phyloP scores from a whole-genome alignment of 225 moss, liverwort and hornwort species.

The Pleurozium schreberi region DNA sequence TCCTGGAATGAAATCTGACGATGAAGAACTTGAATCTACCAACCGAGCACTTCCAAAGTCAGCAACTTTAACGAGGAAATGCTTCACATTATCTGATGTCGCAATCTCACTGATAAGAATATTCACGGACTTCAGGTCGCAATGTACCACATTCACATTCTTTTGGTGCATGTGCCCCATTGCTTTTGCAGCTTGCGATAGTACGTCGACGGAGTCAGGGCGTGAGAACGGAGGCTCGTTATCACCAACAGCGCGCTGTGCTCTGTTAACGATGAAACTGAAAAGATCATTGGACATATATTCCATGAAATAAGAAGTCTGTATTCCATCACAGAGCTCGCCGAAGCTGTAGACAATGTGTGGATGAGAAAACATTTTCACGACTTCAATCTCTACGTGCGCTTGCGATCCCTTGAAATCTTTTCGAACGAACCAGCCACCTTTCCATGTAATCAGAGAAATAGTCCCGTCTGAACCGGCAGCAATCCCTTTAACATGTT shows the following conservation, averaged over 20 bases:
- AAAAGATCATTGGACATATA: not conserved
- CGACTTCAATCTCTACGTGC: not conserved
- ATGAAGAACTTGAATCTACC: not conserved
- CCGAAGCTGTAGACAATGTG: slow-evolving; percentile 12
- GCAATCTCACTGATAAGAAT: slow-evolving; percentile 12
- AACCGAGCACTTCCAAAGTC: slow-evolving; percentile 18
- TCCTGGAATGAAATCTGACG: not conserved
- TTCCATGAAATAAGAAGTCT: slow-evolving; percentile 9
- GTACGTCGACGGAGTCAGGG: not conserved
- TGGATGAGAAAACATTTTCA: slow-evolving; percentile 7
- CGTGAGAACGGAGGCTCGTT: slow-evolving; percentile 7
- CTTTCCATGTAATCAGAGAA: not conserved
- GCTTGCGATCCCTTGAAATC: not conserved
- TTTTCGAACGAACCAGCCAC: slow-evolving; percentile 8
- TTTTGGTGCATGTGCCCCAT: slow-evolving; percentile 8
- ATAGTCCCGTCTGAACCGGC: not conserved
- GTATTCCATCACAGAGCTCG: not conserved
- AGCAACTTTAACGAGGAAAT: slow-evolving; percentile 14
- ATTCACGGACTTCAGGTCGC: slow-evolving; percentile 6
- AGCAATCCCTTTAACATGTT: not conserved
- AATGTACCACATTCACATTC: slow-evolving; percentile 12
- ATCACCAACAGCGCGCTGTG: not conserved
- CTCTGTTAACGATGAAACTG: not conserved
- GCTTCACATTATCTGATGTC: not conserved
- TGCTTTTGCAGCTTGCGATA: slow-evolving; percentile 14